These are phyloP conservation scores for Aspergillus tamarii DNA, from an alignment of 2,329 filamentous ascomycete species.

Conservation along the genomic window DNA sequence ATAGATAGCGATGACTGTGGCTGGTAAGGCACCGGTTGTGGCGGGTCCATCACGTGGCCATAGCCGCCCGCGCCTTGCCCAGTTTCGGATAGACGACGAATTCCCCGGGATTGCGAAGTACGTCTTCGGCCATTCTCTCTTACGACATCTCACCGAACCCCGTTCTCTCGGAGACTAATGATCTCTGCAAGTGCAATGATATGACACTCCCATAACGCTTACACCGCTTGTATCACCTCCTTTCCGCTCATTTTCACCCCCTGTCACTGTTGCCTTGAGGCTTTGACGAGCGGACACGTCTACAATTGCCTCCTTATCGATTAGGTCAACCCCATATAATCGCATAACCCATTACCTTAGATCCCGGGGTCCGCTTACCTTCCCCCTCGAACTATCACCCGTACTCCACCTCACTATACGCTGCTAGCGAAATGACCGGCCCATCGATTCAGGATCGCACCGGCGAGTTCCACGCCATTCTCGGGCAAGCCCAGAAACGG, in stretches of 20 bases:
- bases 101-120: constrained; percentile 14
- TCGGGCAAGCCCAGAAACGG: constrained; percentile 80
- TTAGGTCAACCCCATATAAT: constrained; percentile 21
- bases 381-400: neutral
- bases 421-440: constrained; percentile 51
- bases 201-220: neutral
- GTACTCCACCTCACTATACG: neutral
- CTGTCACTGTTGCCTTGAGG: neutral
- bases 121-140: constrained; percentile 16
- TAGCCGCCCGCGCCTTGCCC: constrained; percentile 19
- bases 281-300: constrained; percentile 28
- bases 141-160: constrained; percentile 2
- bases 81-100: constrained; percentile 17
- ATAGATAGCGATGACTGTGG: constrained; percentile 14
- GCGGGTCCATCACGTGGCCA: constrained; percentile 23
- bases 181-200: constrained; percentile 1
- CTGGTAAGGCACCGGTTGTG: constrained; percentile 14
- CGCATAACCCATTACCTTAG: neutral
- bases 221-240: neutral
- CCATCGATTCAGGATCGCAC: constrained; percentile 94
- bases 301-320: constrained; percentile 39
- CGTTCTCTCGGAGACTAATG: neutral
- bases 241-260: neutral
- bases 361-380: neutral
- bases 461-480: constrained; percentile 89